These are phyloP conservation scores for Anthoceros angustus DNA, from an alignment of 225 moss, liverwort and hornwort species.

Conservation along the genomic window DNA sequence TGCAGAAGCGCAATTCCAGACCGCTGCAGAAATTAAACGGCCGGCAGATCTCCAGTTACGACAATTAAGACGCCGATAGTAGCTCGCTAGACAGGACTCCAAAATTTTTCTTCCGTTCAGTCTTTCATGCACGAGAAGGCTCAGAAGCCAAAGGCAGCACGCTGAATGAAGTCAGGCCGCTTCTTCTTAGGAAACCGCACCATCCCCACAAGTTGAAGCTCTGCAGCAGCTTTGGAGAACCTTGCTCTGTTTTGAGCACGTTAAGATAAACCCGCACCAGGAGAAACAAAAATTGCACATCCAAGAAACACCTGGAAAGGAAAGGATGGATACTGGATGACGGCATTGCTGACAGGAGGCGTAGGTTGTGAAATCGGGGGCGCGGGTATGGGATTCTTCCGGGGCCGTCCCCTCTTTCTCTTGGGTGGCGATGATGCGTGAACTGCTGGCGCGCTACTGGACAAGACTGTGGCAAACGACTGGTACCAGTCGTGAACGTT, in stretches of 20 bases:
- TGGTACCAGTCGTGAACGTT: constrained; percentile 86
- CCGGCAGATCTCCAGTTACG: too few relatives aligned
- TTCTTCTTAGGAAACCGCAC: constrained; percentile 88
- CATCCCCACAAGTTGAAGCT: constrained; percentile 80
- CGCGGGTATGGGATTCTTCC: constrained; percentile 19
- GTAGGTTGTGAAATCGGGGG: constrained; percentile 3
- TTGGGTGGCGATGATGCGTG: constrained; percentile 11
- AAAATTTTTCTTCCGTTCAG: too few relatives aligned
- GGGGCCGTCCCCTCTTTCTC: constrained; percentile 9
- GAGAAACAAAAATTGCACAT: neutral
- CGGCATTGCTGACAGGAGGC: constrained; percentile 21
- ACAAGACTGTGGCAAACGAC: constrained; percentile 37
- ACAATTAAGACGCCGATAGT: too few relatives aligned
- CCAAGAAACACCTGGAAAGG: neutral
- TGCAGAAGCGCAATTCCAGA: too few relatives aligned
- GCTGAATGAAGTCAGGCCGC: constrained; percentile 69
- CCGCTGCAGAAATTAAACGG: too few relatives aligned
- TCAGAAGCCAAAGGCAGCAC: constrained; percentile 29
- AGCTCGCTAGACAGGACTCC: too few relatives aligned
- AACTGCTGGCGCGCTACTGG: constrained; percentile 27
- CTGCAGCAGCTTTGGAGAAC: constrained; percentile 76
- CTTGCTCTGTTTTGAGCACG: constrained; percentile 41
- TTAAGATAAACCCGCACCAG: constrained; percentile 16
- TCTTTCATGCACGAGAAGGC: neutral
- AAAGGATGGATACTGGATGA: constrained; percentile 48